Percentiles rank a stretch among this genome's conserved stretches.
Evolutionary conservation across 208 protist genomes (phyloP).

Genomic region (Acanthamoeba culbertsoni): DNA sequence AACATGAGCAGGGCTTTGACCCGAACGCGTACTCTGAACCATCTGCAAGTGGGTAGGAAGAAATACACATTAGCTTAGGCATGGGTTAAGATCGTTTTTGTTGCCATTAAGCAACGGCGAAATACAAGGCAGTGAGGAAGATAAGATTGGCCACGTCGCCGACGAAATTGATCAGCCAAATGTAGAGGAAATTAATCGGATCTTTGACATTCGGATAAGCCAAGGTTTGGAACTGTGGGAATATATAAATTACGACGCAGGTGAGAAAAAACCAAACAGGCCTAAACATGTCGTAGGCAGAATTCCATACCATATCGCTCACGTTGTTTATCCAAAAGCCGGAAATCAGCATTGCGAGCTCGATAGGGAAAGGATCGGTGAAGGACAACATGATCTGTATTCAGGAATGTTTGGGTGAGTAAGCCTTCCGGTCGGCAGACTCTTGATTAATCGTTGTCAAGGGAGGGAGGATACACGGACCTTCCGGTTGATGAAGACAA

Average conservation of each 20-base stretch:
- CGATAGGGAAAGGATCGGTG: slow-evolving; percentile 61
- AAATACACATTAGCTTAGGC: no score
- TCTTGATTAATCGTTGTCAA: neutral
- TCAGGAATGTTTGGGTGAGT: neutral
- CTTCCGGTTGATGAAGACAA: slow-evolving; percentile 44
- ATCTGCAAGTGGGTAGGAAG: neutral
- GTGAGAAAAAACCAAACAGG: neutral
- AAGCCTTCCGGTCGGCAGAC: neutral
- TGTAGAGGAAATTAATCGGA: slow-evolving; percentile 53
- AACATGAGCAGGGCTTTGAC: slow-evolving; percentile 10
- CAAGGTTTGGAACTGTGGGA: slow-evolving; percentile 54
- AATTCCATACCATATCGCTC: slow-evolving; percentile 34
- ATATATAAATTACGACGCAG: neutral
- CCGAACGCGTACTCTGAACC: slow-evolving; percentile 35
- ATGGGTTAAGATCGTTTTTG: no score
- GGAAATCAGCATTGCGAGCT: slow-evolving; percentile 63
- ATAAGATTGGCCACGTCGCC: slow-evolving; percentile 66
- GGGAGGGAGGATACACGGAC: neutral
- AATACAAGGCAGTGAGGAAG: slow-evolving; percentile 61
- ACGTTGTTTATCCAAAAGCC: slow-evolving; percentile 74
- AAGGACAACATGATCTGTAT: slow-evolving; percentile 47
- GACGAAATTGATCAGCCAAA: slow-evolving; percentile 51
- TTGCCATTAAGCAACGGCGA: neutral
- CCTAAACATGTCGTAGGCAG: neutral
- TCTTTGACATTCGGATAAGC: slow-evolving; percentile 60